Percentiles rank a stretch among this genome's conserved stretches.
These are phyloP conservation scores for Cornus suecica DNA, from an alignment of 148 eudicot genomes.

Conservation along the genomic window DNA sequence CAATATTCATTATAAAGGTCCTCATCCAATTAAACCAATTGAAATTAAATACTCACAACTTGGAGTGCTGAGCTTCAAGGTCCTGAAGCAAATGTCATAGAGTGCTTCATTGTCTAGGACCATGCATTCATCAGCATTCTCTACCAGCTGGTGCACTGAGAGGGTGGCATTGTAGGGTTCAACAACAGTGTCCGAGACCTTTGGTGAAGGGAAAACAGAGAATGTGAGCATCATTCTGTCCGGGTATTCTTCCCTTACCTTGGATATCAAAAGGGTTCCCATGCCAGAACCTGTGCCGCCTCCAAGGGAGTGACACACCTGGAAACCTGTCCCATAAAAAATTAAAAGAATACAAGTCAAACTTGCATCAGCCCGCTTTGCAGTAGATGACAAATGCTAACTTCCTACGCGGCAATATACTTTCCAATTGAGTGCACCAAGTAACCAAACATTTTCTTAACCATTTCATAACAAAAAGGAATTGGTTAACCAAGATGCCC, in stretches of 20 bases:
- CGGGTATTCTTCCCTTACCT: conserved; percentile 78
- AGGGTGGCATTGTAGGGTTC: conserved; percentile 87
- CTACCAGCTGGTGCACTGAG: conserved; percentile 76
- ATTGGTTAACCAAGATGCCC: not conserved
- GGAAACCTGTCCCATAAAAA: conserved; percentile 48
- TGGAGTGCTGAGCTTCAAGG: conserved; percentile 73
- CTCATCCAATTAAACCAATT: not conserved
- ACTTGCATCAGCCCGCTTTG: not conserved
- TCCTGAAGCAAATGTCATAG: conserved; percentile 77
- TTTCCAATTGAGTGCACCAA: not conserved
- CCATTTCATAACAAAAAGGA: not conserved
- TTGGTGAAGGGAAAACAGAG: conserved; percentile 79
- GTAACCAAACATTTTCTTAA: not conserved
- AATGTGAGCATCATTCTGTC: conserved; percentile 81
- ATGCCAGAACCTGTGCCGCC: conserved; percentile 89
- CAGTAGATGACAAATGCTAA: not conserved
- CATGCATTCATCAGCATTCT: conserved; percentile 86
- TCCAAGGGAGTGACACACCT: conserved; percentile 81
- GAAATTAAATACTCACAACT: conserved; percentile 42
- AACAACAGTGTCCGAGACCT: conserved; percentile 77
- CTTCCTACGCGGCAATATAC: not conserved
- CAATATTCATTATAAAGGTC: not conserved
- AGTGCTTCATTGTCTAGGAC: conserved; percentile 83
- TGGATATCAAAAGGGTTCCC: conserved; percentile 80
- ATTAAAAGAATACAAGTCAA: not conserved